phyloP scores from a whole-genome alignment of 1,139 yeast genomes.

The Martiniozyma asiatica region DNA sequence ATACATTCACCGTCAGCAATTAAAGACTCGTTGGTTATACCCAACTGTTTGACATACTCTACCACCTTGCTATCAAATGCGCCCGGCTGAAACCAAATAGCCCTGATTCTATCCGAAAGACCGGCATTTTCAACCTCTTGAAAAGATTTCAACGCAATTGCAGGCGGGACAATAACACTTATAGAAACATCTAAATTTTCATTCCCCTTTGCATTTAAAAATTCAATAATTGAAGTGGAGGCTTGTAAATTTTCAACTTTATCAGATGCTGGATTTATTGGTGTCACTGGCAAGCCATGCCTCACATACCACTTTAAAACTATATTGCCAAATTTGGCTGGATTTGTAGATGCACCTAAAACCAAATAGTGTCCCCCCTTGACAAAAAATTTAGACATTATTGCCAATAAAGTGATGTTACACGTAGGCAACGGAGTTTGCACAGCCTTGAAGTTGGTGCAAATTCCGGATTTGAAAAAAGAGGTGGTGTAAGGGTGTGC shows the following conservation, averaged over 20 bases:
- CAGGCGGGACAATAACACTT: conserved; percentile 68
- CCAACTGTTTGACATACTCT: conserved; percentile 22
- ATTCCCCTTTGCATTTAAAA: conserved; percentile 18
- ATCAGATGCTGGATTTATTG: conserved; percentile 47
- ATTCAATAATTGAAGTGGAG: conserved; percentile 25
- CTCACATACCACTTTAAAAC: conserved; percentile 57
- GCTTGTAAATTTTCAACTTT: conserved; percentile 37
- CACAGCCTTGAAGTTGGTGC: no score
- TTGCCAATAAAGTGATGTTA: no score
- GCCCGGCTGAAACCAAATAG: conserved; percentile 81
- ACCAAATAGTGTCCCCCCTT: conserved; percentile 36
- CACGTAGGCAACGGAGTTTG: no score
- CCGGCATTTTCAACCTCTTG: conserved; percentile 23
- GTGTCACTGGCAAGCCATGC: conserved; percentile 48
- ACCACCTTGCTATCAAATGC: conserved; percentile 49
- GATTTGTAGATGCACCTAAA: conserved; percentile 61
- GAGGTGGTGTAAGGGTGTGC: no score
- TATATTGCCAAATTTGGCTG: conserved; percentile 59
- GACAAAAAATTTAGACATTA: conserved; percentile 7
- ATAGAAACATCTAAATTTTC: conserved; percentile 31
- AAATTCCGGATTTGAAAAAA: no score
- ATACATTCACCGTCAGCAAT: conserved; percentile 59
- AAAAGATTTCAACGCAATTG: conserved; percentile 38
- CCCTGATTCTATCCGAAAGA: conserved; percentile 28
- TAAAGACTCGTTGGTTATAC: conserved; percentile 27